Base-by-base conservation (phyloP, 352 stramenopile genomes). In the Globisporangium nodosum region DNA sequence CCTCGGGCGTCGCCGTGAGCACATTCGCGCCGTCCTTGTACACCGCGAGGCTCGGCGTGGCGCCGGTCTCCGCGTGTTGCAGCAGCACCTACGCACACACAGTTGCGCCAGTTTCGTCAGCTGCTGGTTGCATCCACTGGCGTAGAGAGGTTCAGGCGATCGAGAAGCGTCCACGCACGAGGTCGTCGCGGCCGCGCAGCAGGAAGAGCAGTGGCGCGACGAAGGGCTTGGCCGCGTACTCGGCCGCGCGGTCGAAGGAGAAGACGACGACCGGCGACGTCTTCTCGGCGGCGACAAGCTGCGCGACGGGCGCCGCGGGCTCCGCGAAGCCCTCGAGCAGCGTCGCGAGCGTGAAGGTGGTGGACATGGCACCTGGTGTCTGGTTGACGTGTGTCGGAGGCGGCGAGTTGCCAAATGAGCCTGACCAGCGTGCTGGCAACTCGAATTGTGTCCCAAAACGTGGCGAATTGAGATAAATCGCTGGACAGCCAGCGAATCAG, bases 101-200 rank as follows among this genome's bases (percentile, higher is more conserved):
- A 55, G 49, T 57, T 61, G 42, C 35, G 45, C 30, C n/a, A 50
- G 45, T 33, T 7, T 9, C 35, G 35, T 42, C 35, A 42, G 35
- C 35, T 42, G 1, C 35, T 12, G 21, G 1, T 4, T 9, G 21
- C 21, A 51, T 21, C 3, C 3, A 35, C 3, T 9, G 24, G 31
- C 5, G 21, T 7, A 37, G 8, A 37, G 24, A 18, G 5, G 24
- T 24, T 46, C 35, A 61, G 16, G 18, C 24, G 24, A 27, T 27
- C 24, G 24, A 27, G 24, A 27, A 27, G 24, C 24, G 24, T 27
- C 24, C 24, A 52, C 51, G 47, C 71, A 92, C 78, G 51, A 90
- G 62, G 53, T 88, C 80, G n/a, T 68, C 65, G 64, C 83, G 80
- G 21, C 72, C 71, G 46, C 73, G 71, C 54, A 92, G 73, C 57